Evolutionary conservation across 805 yeast species (phyloP), one percentile per base, ranked within the genome.

Genomic region (Starmerella ratchasimensis): DNA sequence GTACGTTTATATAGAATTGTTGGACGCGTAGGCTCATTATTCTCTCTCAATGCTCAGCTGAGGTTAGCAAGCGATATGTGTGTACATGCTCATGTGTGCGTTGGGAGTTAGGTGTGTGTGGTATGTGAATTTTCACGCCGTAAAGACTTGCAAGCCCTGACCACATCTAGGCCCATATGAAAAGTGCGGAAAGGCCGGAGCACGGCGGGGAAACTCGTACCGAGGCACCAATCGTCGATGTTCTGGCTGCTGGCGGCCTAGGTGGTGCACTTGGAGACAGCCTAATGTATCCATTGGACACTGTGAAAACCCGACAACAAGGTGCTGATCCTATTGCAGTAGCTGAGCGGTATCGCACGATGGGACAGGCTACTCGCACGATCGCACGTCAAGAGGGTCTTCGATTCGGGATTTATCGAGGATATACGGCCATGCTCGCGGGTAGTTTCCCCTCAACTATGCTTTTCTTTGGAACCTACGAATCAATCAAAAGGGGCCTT

Each of bases 271-370:
- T 86, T 27, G 97, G 96, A 11, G 98, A 88, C 52, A 69, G 90
- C 1, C 62, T 73, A 22, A 90, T 90, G 96, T 96, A 90, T 59
- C 86, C 97, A 0, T 61, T 90, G 25, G 99, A 90, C 55, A 90
- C 98, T 0, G 94, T 90, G 23, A 90, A 90, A 56, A 90, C 98
- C 2, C 67, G 98, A 45, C 98, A 90, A 57, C 99, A 90, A 55
- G 97, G 94, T n/a, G 80, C 93, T 3, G 76, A 80, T 17, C 63
- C 67, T 46, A 68, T 68, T 16, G 46, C 63, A 5, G 46, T 46
- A 13, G 39, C 37, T 4, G 13, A 18, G 23, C 79, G 81, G 56
- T 88, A 88, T 58, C 68, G 62, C 42, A 75, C 70, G 50, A 83
- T 84, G 76, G 50, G 77, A 7, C 69, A 73, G 9, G 94, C 96